phyloP scores from a whole-genome alignment of 225 moss, liverwort and hornwort genomes.

The Neckera pumila region DNA sequence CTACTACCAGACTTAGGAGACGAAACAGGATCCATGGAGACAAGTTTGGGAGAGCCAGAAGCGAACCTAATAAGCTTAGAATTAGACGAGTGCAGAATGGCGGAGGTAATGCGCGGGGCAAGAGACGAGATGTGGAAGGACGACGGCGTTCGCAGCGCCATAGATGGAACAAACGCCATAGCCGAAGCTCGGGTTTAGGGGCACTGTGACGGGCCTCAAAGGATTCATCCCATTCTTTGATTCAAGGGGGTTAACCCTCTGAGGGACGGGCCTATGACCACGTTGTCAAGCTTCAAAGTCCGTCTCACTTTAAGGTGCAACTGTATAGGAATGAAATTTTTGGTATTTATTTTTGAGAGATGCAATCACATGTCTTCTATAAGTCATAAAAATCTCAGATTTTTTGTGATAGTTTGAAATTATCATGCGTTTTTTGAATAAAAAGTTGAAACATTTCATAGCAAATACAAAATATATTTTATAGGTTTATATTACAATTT shows the following conservation, averaged over 20 bases:
- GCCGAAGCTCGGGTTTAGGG: background rate
- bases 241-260: background rate
- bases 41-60: background rate
- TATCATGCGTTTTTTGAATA: accelerated
- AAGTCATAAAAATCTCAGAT: accelerated
- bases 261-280: background rate
- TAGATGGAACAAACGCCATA: background rate
- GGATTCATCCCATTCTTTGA: background rate
- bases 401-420: background rate
- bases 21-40: background rate
- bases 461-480: background rate
- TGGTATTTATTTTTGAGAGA: background rate
- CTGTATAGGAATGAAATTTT: background rate
- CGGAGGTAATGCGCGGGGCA: background rate
- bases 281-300: background rate
- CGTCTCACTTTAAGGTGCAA: no score
- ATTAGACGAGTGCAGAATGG: background rate
- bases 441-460: background rate
- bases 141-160: background rate
- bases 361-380: background rate
- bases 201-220: background rate
- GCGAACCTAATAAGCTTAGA: background rate
- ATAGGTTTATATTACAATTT: background rate
- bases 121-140: background rate
- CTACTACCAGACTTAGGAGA: background rate